Evolutionary conservation across 345 rosid species (phyloP).

Genomic region (Xanthoceras sorbifolium): DNA sequence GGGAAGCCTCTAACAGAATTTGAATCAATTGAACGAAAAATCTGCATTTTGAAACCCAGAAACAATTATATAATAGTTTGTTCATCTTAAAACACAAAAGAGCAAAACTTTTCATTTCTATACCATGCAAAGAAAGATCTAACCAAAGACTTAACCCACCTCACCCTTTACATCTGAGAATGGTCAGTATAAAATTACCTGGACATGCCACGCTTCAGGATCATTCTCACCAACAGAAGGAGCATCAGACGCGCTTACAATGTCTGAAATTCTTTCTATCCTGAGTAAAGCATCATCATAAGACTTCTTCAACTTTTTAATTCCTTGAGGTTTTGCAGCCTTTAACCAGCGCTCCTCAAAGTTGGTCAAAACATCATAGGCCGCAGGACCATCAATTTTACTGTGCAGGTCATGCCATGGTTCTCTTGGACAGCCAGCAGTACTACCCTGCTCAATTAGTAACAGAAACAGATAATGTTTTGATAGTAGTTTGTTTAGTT

Average conservation of each 20-base stretch:
- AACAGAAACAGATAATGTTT: constrained; percentile 8
- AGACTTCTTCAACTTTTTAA: constrained; percentile 67
- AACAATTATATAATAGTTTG: constrained; percentile 6
- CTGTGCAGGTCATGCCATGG: constrained; percentile 98
- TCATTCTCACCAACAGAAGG: constrained; percentile 44
- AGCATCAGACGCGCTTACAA: constrained; percentile 62
- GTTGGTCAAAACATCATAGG: constrained; percentile 88
- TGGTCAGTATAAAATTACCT: constrained; percentile 49
- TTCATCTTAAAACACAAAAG: neutral
- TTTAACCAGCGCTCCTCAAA: constrained; percentile 93
- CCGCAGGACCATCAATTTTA: constrained; percentile 95
- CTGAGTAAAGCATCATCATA: constrained; percentile 86
- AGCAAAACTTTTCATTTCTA: neutral
- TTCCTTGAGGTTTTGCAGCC: constrained; percentile 77
- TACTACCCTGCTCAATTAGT: constrained; percentile 53
- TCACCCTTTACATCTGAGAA: constrained; percentile 13
- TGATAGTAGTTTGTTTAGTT: neutral
- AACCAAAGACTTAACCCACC: constrained; percentile 6
- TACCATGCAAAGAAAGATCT: constrained; percentile 1
- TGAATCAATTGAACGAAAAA: constrained; percentile 95
- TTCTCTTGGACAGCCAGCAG: constrained; percentile 82
- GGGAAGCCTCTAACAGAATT: constrained; percentile 89
- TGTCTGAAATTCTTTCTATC: constrained; percentile 79
- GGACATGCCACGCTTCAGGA: constrained; percentile 91
- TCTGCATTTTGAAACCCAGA: constrained; percentile 42